phyloP scores from a whole-genome alignment of 2,329 filamentous ascomycete genomes.

The Cercospora nicotianae region DNA sequence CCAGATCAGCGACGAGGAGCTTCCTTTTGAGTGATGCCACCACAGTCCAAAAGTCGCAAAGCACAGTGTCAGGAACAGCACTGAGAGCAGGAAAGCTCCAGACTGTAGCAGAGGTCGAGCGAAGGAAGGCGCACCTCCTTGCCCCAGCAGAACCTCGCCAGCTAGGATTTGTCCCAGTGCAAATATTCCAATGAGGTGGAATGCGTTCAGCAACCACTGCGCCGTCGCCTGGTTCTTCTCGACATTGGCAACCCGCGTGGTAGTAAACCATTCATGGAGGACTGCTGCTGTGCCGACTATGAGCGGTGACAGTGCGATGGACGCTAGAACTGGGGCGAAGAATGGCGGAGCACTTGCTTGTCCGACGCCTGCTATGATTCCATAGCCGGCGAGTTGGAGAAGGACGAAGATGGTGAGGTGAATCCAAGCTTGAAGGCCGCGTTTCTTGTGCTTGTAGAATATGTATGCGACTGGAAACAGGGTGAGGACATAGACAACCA shows the following conservation, averaged over 20 bases:
- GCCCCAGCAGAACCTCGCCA: background rate
- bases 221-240: slow-evolving; percentile 5
- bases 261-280: slow-evolving; percentile 11
- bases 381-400: slow-evolving; percentile 13
- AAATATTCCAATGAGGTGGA: slow-evolving; percentile 10
- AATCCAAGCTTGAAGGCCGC: slow-evolving; percentile 3
- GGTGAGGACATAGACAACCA: slow-evolving; percentile 7
- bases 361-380: slow-evolving; percentile 14
- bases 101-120: slow-evolving; percentile 8
- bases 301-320: slow-evolving; percentile 6
- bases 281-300: slow-evolving; percentile 8
- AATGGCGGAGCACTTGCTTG: slow-evolving; percentile 2
- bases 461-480: slow-evolving; percentile 13
- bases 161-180: slow-evolving; percentile 4
- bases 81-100: slow-evolving; percentile 6
- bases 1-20: slow-evolving; percentile 12
- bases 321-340: slow-evolving; percentile 13
- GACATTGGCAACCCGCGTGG: background rate
- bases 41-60: slow-evolving; percentile 8
- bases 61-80: background rate
- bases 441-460: slow-evolving; percentile 10
- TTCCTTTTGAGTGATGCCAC: slow-evolving; percentile 10
- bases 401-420: slow-evolving; percentile 10
- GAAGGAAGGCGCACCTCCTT: background rate
- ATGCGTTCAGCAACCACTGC: slow-evolving; percentile 10